A percentile compares a stretch with the other conserved stretches of the same genome.
Conservation (phyloP, 345 rosid genomes). For the Citrus maxima region DNA sequence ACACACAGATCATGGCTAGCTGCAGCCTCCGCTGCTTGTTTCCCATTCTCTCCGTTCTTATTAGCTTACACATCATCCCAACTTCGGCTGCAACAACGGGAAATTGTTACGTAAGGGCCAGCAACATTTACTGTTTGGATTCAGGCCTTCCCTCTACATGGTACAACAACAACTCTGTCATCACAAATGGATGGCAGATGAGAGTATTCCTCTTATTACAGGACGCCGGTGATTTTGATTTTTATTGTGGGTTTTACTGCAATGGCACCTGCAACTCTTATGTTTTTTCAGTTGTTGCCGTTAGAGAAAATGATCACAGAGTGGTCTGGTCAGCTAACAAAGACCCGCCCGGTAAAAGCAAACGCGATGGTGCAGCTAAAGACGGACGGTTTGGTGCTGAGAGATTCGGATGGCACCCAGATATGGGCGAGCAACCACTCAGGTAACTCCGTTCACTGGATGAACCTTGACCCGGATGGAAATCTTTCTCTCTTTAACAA, state of each 20-base stretch:
- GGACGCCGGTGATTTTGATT: background rate
- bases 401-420: constrained; percentile 8
- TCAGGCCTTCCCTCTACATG: constrained; percentile 7
- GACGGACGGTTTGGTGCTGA: background rate
- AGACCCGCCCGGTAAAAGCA: constrained; percentile 5
- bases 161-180: constrained; percentile 18
- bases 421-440: constrained; percentile 6
- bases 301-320: background rate
- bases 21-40: background rate
- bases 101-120: constrained; percentile 6
- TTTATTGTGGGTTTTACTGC: constrained; percentile 14
- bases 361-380: constrained; percentile 1
- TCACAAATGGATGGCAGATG: constrained; percentile 8
- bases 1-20: background rate
- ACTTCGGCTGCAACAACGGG: background rate
- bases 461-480: constrained; percentile 4
- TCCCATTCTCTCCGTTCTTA: background rate
- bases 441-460: background rate
- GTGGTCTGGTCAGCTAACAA: constrained; percentile 11
- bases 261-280: constrained; percentile 2
- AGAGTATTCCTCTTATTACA: constrained; percentile 1
- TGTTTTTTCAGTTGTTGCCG: background rate
- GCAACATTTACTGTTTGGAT: constrained; percentile 6
- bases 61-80: background rate
- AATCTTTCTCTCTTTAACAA: constrained; percentile 8